These are phyloP conservation scores for Fusarium oligoseptatum DNA, from an alignment of 2,329 filamentous ascomycete species.

Conservation along the genomic window DNA sequence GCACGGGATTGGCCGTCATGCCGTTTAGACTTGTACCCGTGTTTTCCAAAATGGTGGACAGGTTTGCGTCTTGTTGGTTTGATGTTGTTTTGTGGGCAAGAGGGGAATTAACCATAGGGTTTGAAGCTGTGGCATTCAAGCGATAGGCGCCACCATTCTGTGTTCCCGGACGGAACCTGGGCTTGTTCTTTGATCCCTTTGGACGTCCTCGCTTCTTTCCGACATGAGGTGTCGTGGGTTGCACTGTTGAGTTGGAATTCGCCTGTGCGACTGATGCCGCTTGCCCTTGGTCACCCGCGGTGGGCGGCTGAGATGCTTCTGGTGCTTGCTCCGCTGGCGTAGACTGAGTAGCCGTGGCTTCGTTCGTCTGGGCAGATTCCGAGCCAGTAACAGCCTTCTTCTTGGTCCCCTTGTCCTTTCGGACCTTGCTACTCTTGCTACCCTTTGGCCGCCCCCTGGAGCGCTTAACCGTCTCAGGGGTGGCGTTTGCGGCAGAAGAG, in stretches of 20 bases:
- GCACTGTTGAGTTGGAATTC: constrained; percentile 8
- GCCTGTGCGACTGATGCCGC: constrained; percentile 21
- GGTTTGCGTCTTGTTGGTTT: neutral
- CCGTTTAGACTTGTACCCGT: neutral
- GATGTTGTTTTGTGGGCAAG: constrained; percentile 30
- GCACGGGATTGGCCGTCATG: neutral
- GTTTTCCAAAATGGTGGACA: neutral
- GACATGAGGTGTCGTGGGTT: constrained; percentile 38
- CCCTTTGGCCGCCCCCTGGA: constrained; percentile 69
- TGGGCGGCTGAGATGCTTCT: constrained; percentile 5
- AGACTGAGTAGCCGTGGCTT: constrained; percentile 3
- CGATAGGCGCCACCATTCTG: constrained; percentile 5
- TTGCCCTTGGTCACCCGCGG: constrained; percentile 6
- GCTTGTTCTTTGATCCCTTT: constrained; percentile 62
- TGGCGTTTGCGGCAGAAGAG: constrained; percentile 15
- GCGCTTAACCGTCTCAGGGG: constrained; percentile 53
- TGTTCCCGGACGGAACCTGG: constrained; percentile 45
- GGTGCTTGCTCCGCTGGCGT: constrained; percentile 1
- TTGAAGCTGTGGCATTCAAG: neutral
- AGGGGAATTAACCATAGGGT: constrained; percentile 19
- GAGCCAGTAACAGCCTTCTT: constrained; percentile 49
- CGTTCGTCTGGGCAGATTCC: constrained; percentile 8
- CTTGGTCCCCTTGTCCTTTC: constrained; percentile 66
- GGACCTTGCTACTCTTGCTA: constrained; percentile 56
- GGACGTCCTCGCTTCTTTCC: constrained; percentile 56